A percentile compares a stretch with the other conserved stretches of the same genome.
Evolutionary conservation across 1,139 yeast species (phyloP).

Genomic region (Sugiyamaella grinbergsii): DNA sequence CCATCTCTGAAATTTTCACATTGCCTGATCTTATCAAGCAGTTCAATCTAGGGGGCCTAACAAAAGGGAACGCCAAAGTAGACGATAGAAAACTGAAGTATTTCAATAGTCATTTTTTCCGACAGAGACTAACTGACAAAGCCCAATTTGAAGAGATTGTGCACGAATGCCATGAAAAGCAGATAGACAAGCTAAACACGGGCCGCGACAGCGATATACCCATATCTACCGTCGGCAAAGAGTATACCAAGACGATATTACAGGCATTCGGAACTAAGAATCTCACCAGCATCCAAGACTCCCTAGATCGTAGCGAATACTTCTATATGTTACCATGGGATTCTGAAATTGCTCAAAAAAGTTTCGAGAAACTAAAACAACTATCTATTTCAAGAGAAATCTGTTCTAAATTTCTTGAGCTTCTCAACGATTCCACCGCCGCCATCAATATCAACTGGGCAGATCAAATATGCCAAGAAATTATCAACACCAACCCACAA

Average conservation of each 20-base stretch:
- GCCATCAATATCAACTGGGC: constrained; percentile 5
- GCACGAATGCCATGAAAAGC: constrained; percentile 22
- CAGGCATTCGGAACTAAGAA: constrained; percentile 26
- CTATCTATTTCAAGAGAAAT: constrained; percentile 1
- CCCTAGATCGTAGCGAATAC: constrained; percentile 26
- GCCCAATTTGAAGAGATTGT: constrained; percentile 26
- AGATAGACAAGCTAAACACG: neutral
- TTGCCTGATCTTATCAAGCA: constrained; percentile 53
- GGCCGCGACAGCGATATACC: constrained; percentile 27
- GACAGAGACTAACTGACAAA: constrained; percentile 35
- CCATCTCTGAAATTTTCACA: constrained; percentile 61
- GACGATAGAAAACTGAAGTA: constrained; percentile 70
- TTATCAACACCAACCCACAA: constrained; percentile 7
- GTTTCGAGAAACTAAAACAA: constrained; percentile 5
- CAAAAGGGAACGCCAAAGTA: constrained; percentile 93
- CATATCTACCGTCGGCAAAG: constrained; percentile 14
- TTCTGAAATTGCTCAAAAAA: constrained; percentile 39
- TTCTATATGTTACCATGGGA: constrained; percentile 30
- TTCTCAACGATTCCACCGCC: neutral
- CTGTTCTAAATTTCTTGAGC: constrained; percentile 2
- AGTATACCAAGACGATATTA: constrained; percentile 30
- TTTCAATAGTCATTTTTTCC: constrained; percentile 69
- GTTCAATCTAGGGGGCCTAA: constrained; percentile 66
- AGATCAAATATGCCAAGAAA: constrained; percentile 1
- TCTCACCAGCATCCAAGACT: constrained; percentile 31